Conservation (phyloP, 371 early-diverging fungal genomes). For the Mortierella sp. region DNA sequence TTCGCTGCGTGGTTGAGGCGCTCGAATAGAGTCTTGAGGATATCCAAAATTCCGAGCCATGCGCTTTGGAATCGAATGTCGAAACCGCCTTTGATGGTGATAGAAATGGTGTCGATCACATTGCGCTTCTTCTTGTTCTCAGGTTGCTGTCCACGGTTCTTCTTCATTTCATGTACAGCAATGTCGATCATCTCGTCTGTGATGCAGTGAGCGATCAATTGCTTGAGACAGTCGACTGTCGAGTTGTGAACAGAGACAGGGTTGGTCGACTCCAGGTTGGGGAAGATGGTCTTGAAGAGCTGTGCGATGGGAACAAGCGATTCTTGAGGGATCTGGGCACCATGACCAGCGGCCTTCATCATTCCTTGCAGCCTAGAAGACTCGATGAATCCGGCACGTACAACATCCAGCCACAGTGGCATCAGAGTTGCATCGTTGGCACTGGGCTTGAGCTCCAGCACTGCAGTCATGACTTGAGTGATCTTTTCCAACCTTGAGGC, state of each 20-base stretch:
- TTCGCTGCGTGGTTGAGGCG: conserved; percentile 74
- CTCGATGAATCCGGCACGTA: conserved; percentile 78
- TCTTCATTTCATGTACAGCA: conserved; percentile 53
- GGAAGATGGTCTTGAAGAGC: conserved; percentile 79
- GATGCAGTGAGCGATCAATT: conserved; percentile 76
- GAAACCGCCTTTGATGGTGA: conserved; percentile 66
- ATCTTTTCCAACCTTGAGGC: conserved; percentile 46
- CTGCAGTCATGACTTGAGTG: conserved; percentile 61
- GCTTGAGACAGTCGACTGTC: conserved; percentile 71
- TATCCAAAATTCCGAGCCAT: conserved; percentile 83
- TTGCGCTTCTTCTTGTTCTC: conserved; percentile 27
- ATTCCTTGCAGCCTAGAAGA: conserved; percentile 69
- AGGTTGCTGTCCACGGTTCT: conserved; percentile 40
- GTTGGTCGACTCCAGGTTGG: conserved; percentile 77
- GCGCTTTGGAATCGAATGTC: conserved; percentile 82
- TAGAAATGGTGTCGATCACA: conserved; percentile 61
- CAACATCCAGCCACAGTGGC: conserved; percentile 88
- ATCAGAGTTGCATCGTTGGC: conserved; percentile 82
- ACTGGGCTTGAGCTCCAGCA: conserved; percentile 86
- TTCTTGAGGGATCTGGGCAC: conserved; percentile 36
- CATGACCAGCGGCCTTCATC: conserved; percentile 27
- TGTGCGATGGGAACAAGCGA: conserved; percentile 45
- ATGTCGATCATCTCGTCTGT: conserved; percentile 72
- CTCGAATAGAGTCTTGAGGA: conserved; percentile 81
- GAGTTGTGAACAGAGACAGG: conserved; percentile 65